A percentile compares a stretch with the other conserved stretches of the same genome.
These are phyloP conservation scores for Sclerotinia spermophila DNA, from an alignment of 2,329 filamentous ascomycete genomes.

Conservation along the genomic window DNA sequence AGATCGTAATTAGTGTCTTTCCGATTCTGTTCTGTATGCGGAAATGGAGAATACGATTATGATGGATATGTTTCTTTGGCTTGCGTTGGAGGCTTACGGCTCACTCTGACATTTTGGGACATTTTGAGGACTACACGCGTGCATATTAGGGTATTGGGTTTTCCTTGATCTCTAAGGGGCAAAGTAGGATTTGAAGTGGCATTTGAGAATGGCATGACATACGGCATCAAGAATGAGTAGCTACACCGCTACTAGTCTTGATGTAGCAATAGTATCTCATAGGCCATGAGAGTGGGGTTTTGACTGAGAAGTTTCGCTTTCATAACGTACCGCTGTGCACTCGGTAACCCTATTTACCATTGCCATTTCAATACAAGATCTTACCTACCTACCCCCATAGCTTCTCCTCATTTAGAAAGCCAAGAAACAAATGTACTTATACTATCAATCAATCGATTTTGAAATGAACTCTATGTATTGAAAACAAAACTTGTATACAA, in stretches of 20 bases:
- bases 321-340: neutral
- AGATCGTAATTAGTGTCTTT: constrained; percentile 36
- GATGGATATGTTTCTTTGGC: neutral
- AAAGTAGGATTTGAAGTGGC: neutral
- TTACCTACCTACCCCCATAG: neutral
- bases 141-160: constrained; percentile 8
- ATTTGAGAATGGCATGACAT: neutral
- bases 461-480: neutral
- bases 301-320: neutral
- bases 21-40: neutral
- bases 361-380: neutral
- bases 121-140: neutral
- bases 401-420: neutral
- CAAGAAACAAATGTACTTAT: neutral
- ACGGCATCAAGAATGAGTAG: neutral
- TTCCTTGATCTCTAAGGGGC: constrained; percentile 9
- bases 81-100: neutral
- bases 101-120: neutral
- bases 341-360: neutral
- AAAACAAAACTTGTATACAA: constrained; percentile 19
- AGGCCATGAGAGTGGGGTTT: neutral
- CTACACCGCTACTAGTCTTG: neutral
- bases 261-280: neutral
- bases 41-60: neutral
- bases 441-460: constrained; percentile 1